phyloP scores from a whole-genome alignment of 1,284 basidiomycete genomes.

The Thecaphora thlaspeos region DNA sequence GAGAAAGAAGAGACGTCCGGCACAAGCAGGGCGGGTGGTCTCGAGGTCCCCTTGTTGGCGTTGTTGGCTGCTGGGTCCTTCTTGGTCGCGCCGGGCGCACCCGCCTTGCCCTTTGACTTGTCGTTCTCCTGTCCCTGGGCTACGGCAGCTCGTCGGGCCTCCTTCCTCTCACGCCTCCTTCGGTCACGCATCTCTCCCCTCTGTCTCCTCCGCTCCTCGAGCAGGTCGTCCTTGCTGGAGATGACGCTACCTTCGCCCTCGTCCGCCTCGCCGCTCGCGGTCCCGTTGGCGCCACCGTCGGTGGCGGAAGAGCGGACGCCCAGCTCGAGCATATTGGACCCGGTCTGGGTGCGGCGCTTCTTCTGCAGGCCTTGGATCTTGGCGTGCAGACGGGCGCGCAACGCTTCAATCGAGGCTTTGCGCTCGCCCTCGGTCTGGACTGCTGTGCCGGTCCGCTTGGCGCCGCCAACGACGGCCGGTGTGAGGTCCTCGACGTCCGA shows the following conservation, averaged over 20 bases:
- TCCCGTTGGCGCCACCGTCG: too few species aligned
- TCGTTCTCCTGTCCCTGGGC: slow-evolving; percentile 25
- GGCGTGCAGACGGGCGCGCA: slow-evolving; percentile 47
- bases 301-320: slow-evolving; percentile 15
- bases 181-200: slow-evolving; percentile 50
- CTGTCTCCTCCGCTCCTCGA: slow-evolving; percentile 50
- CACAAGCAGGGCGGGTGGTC: slow-evolving; percentile 42
- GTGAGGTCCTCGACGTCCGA: slow-evolving; percentile 24
- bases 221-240: slow-evolving; percentile 48
- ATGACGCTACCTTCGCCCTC: slow-evolving; percentile 31
- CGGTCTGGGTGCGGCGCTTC: slow-evolving; percentile 23
- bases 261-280: too few species aligned
- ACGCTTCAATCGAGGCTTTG: slow-evolving; percentile 37
- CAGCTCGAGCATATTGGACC: slow-evolving; percentile 8
- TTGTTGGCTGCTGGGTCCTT: background rate
- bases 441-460: slow-evolving; percentile 2
- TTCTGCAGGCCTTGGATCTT: slow-evolving; percentile 47
- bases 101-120: background rate
- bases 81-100: background rate
- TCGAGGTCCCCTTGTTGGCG: slow-evolving; percentile 15
- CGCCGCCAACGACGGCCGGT: slow-evolving; percentile 1
- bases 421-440: slow-evolving; percentile 35
- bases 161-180: slow-evolving; percentile 48
- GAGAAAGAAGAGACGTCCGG: slow-evolving; percentile 11
- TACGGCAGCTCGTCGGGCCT: slow-evolving; percentile 6